Evolutionary conservation across 1,284 basidiomycete genomes (phyloP), one percentile per base, ranked within the genome.

Genomic region (Agroathelia rolfsii): DNA sequence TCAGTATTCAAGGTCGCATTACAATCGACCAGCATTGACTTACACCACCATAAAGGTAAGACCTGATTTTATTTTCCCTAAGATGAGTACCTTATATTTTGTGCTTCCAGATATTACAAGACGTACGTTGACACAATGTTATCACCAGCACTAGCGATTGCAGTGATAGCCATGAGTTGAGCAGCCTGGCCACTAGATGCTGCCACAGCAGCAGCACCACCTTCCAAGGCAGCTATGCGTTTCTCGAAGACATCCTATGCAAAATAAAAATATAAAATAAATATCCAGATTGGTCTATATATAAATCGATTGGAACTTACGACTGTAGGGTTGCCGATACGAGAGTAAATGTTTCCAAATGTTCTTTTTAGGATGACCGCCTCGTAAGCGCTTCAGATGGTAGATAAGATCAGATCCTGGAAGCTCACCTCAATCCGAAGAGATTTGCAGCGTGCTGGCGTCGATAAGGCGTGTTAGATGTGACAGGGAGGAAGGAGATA

Each of bases 251-350:
- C 81, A 44, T 79, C 78, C 74, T 80, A 23, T 8, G 18, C 31
- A 11, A 24, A 18, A 33, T 15, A 10, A 24, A 2, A 5, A 15
- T 6, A 9, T 17, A 3, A 28, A 38, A 26, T 31, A 37, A 11
- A 38, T 21, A 24, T 40, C 12, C 26, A 26, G n/a, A 12, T 18
- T 10, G 36, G 16, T 21, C 17, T 25, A 17, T 17, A 35, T 23
- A 11, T 16, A 24, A 22, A 36, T 7, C 35, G 28, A 9, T 31
- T 26, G 17, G 23, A 7, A 67, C 74, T 35, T 50, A 80, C 79
- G 34, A 81, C 74, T 4, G 88, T 92, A 6, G 88, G 88, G 53
- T 93, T 90, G 17, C 79, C 76, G 34, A 89, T 77, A 22, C 84
- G 72, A 12, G 76, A 77, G 50, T 86, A 85, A 39, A 83, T 80